A percentile compares a stretch with the other conserved stretches of the same genome.
phyloP scores from a whole-genome alignment of 805 yeast genomes.

The Isabelozyma gotoi region DNA sequence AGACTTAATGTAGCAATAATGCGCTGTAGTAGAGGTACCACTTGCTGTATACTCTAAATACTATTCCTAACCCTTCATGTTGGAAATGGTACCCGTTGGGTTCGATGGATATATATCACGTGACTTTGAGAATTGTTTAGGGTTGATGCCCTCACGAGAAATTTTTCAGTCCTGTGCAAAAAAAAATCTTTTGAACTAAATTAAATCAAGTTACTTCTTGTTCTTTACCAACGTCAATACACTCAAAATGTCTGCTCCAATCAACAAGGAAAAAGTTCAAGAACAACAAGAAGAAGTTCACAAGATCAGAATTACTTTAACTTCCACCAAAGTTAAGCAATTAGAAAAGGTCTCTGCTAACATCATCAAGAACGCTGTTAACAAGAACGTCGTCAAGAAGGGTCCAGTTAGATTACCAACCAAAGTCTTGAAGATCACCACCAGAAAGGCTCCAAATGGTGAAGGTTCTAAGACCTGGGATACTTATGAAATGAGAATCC shows the following conservation, averaged over 20 bases:
- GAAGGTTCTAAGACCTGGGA: constrained; percentile 99
- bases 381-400: constrained; percentile 82
- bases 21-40: too few relatives aligned
- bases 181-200: background rate
- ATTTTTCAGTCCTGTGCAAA: constrained; percentile 2
- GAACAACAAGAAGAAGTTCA: constrained; percentile 80
- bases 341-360: constrained; percentile 93
- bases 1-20: too few relatives aligned
- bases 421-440: constrained; percentile 94
- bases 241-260: constrained; percentile 67
- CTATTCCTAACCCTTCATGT: too few relatives aligned
- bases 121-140: constrained; percentile 2
- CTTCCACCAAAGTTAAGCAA: constrained; percentile 98
- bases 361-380: constrained; percentile 85
- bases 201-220: constrained; percentile 1
- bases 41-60: too few relatives aligned
- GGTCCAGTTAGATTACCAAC: constrained; percentile 99
- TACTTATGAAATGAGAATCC: constrained; percentile 99
- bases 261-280: constrained; percentile 84
- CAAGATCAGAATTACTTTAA: constrained; percentile 98
- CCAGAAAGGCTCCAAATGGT: constrained; percentile 99
- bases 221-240: constrained; percentile 38
- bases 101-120: constrained; percentile 2
- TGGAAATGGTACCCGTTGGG: background rate
- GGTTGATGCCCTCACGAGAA: constrained; percentile 9